These are phyloP conservation scores for Alternaria novae-zelandiae DNA, from an alignment of 2,329 filamentous ascomycete species.

Conservation along the genomic window DNA sequence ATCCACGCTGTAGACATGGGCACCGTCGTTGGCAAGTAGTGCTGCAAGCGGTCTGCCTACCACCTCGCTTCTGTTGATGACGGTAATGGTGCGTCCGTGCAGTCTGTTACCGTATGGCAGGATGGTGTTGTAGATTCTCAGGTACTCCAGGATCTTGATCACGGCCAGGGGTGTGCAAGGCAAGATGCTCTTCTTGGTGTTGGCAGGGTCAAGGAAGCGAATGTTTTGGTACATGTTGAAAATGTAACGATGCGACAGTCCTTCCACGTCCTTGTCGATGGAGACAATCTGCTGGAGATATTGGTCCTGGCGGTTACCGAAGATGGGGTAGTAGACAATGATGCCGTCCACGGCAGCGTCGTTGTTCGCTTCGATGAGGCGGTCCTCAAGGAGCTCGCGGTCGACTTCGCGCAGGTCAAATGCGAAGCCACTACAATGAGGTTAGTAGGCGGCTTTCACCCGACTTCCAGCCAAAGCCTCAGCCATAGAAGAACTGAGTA, in stretches of 20 bases:
- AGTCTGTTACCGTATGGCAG: slow-evolving; percentile 90
- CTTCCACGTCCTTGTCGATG: slow-evolving; percentile 92
- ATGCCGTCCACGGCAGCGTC: slow-evolving; percentile 82
- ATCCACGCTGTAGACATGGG: slow-evolving; percentile 93
- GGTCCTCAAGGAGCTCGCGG: slow-evolving; percentile 89
- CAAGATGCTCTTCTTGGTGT: slow-evolving; percentile 86
- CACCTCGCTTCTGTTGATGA: slow-evolving; percentile 95
- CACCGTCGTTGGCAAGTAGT: slow-evolving; percentile 92
- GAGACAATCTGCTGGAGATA: slow-evolving; percentile 96
- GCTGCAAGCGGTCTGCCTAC: slow-evolving; percentile 92
- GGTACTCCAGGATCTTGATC: slow-evolving; percentile 94
- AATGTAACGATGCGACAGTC: slow-evolving; percentile 89
- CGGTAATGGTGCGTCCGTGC: slow-evolving; percentile 91
- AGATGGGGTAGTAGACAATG: slow-evolving; percentile 98
- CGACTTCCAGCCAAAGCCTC: not conserved
- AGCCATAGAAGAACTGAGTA: not conserved
- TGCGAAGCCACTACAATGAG: slow-evolving; percentile 74
- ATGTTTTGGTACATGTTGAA: slow-evolving; percentile 99
- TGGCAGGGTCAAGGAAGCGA: slow-evolving; percentile 84
- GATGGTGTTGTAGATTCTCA: slow-evolving; percentile 96
- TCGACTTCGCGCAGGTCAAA: slow-evolving; percentile 85
- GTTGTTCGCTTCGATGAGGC: slow-evolving; percentile 82
- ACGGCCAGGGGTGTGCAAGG: slow-evolving; percentile 95
- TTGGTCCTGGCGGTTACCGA: slow-evolving; percentile 86
- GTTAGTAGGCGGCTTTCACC: slow-evolving; percentile 2